These are phyloP conservation scores for Kazachstania africana DNA, from an alignment of 805 yeast species.

Conservation along the genomic window DNA sequence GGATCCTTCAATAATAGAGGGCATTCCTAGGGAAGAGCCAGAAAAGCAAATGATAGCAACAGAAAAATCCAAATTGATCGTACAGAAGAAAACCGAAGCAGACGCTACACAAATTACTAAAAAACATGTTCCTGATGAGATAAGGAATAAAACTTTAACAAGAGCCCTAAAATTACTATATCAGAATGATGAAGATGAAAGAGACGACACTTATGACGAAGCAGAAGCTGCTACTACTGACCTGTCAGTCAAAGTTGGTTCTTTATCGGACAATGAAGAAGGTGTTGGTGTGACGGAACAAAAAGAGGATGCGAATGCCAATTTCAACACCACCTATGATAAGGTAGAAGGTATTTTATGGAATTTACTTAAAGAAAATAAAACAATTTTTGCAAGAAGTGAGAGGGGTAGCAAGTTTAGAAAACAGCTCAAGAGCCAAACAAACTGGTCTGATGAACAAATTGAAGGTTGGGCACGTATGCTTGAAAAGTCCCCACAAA, in stretches of 20 bases:
- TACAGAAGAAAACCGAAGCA: slow-evolving; percentile 2
- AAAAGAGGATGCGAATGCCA: slow-evolving; percentile 7
- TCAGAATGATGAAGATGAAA: slow-evolving; percentile 74
- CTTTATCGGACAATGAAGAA: slow-evolving; percentile 6
- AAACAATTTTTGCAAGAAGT: slow-evolving; percentile 35
- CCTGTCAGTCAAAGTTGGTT: slow-evolving; percentile 7
- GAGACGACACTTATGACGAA: slow-evolving; percentile 67
- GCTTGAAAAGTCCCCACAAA: slow-evolving; percentile 52
- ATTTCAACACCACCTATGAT: slow-evolving; percentile 26
- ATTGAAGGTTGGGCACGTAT: slow-evolving; percentile 88
- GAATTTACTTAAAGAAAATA: slow-evolving; percentile 40
- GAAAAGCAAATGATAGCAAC: neutral
- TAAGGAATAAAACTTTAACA: slow-evolving; percentile 45
- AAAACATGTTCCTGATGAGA: slow-evolving; percentile 31
- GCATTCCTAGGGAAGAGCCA: slow-evolving; percentile 12
- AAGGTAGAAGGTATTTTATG: slow-evolving; percentile 45
- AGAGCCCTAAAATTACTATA: slow-evolving; percentile 54
- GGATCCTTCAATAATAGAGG: slow-evolving; percentile 35
- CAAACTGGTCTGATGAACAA: slow-evolving; percentile 79
- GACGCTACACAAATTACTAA: slow-evolving; percentile 8
- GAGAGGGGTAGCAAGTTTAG: slow-evolving; percentile 43
- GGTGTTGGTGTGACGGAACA: slow-evolving; percentile 1
- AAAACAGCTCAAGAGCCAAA: slow-evolving; percentile 36
- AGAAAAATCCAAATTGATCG: slow-evolving; percentile 1
- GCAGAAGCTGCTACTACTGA: slow-evolving; percentile 22